Evolutionary conservation across 139 green algal species (phyloP).

Genomic region (Closterium sp.): DNA sequence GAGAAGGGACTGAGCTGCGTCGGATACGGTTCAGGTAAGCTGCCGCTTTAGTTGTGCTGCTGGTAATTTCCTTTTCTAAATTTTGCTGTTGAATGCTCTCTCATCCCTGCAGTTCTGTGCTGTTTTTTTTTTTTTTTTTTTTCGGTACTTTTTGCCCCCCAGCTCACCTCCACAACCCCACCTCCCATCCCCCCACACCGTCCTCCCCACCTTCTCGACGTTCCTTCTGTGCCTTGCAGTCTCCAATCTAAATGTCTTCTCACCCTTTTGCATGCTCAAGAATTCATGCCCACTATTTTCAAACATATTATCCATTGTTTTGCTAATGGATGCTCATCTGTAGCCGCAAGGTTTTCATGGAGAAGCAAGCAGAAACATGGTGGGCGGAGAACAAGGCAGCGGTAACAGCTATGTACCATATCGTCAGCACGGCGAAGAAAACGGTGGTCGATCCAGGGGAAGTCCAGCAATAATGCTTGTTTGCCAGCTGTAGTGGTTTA

Average conservation of each 20-base stretch:
- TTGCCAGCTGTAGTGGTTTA: no score
- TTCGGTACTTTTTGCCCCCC: no score
- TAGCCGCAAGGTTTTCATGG: conserved; percentile 42
- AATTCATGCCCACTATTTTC: no score
- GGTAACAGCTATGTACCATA: conserved; percentile 29
- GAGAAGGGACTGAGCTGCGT: conserved; percentile 23
- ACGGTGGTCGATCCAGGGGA: neutral
- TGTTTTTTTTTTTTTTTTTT: no score
- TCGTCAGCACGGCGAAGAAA: conserved; percentile 20
- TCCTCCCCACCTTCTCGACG: no score
- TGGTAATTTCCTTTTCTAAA: neutral
- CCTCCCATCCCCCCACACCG: no score
- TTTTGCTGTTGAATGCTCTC: no score
- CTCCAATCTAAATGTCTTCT: no score
- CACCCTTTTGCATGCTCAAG: no score
- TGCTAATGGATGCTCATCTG: neutral
- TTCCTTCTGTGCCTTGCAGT: no score
- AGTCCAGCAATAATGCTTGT: neutral
- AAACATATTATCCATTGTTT: neutral
- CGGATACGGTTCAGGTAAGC: conserved; percentile 44
- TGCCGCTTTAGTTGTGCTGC: neutral
- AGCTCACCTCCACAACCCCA: no score
- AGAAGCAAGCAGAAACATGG: conserved; percentile 42
- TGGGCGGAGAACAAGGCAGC: conserved; percentile 29
- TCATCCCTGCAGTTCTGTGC: no score